Conservation (phyloP, 2,329 filamentous ascomycete species). For the Incumbomyces lentus region DNA sequence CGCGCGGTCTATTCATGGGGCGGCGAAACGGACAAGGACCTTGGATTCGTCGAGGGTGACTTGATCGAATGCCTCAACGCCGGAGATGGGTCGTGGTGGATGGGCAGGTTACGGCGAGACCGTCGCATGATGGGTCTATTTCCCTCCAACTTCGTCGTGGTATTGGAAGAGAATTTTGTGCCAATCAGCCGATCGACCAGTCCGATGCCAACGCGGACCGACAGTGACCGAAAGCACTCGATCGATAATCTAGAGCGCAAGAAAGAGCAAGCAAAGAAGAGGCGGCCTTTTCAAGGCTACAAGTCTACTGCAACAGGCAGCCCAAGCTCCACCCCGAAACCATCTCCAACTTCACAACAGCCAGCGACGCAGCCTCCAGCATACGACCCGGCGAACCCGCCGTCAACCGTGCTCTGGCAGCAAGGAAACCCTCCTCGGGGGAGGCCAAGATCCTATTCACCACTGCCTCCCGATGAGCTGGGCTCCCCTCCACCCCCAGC, state of each 20-base stretch:
- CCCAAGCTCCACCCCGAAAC: background rate
- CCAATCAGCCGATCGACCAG: constrained; percentile 46
- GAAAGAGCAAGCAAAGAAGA: constrained; percentile 49
- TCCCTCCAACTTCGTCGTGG: constrained; percentile 92
- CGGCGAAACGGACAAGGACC: constrained; percentile 86
- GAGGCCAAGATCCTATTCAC: constrained; percentile 25
- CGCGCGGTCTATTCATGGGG: constrained; percentile 88
- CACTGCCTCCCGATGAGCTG: constrained; percentile 31
- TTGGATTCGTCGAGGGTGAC: constrained; percentile 95
- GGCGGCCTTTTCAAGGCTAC: constrained; percentile 58
- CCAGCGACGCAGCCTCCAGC: constrained; percentile 23
- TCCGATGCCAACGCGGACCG: constrained; percentile 42
- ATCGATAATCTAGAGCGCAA: constrained; percentile 23
- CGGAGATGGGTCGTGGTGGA: constrained; percentile 98
- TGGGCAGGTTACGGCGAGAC: constrained; percentile 79
- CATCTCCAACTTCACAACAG: constrained; percentile 2
- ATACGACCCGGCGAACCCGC: constrained; percentile 25
- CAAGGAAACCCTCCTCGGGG: constrained; percentile 27
- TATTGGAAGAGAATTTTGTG: constrained; percentile 74
- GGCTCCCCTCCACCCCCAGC: constrained; percentile 71
- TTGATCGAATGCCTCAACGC: constrained; percentile 97
- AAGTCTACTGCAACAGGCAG: constrained; percentile 29
- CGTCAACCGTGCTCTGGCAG: constrained; percentile 30
- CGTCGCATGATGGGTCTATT: constrained; percentile 85
- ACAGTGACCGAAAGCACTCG: constrained; percentile 25